Base-by-base conservation (phyloP, 2,329 filamentous ascomycete species). In the Ceratocystis papillata region DNA sequence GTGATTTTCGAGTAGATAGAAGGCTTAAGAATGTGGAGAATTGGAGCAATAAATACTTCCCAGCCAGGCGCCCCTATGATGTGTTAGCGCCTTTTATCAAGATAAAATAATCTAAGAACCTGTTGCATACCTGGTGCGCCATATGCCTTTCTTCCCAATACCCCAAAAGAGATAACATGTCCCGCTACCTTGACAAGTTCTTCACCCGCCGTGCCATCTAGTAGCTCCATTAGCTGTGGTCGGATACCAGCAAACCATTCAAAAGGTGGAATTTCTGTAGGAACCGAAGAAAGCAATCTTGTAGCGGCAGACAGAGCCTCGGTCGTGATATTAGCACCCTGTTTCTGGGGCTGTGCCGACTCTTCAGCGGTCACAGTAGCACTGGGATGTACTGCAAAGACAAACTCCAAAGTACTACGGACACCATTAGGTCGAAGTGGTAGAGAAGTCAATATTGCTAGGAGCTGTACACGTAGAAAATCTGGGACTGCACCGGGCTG, bases 391-490 rank as follows among this genome's bases (percentile, higher is more conserved):
- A 88, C 83, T 1, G 86, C 81, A 67, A 88, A 87, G 45, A 90
- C 79, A 71, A 89, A 89, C 71, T 89, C 87, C 68, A 89, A 78
- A 0, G 84, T 87, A 30, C 83, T 81, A 44, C 87, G 80, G 15
- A 90, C 84, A 20, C 87, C 87, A 68, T 83, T 80, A 1, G 77
- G 75, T 3, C 86, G 79, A 30, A 88, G 76, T 0, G 87, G 87
- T 8, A 89, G 71, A 12, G 78, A 72, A 1, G 85, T 83, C 57
- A 90, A 77, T 12, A 81, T 77, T 66, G 78, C 78, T 70, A 86
- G 77, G 1, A 89, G 72, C 53, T 79, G 78, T 20, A 78, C 70
- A 55, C 81, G 81, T n/a, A 89, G 77, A 83, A 84, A 87, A 72
- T 74, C 70, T 10, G 84, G 83, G 17, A 82, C 78, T 28, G 79